Conservation (phyloP, 139 green algal species). For the Spirogloea muscicola region DNA sequence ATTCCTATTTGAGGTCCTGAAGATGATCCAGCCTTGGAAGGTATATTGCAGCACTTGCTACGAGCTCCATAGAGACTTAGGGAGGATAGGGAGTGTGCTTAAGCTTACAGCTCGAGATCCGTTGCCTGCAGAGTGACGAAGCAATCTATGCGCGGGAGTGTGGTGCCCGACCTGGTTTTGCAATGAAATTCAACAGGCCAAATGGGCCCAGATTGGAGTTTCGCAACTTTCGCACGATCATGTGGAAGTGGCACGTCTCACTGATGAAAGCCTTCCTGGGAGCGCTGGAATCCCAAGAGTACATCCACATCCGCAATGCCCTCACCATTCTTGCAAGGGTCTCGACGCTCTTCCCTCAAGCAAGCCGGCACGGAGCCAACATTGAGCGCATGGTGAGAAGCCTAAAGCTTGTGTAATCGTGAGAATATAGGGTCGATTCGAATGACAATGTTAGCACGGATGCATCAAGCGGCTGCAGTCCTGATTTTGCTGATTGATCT, state of each 20-base stretch:
- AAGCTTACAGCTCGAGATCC: no score
- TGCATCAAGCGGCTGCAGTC: no score
- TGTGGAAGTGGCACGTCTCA: constrained; percentile 39
- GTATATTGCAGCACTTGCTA: no score
- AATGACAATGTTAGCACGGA: no score
- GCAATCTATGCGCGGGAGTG: constrained; percentile 28
- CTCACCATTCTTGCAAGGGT: constrained; percentile 31
- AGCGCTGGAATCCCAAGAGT: constrained; percentile 21
- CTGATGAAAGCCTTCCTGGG: neutral
- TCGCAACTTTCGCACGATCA: constrained; percentile 14
- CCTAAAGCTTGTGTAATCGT: no score
- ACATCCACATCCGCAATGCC: constrained; percentile 39
- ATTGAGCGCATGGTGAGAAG: constrained; percentile 34
- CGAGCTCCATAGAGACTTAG: no score
- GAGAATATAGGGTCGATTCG: no score
- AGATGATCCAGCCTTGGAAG: constrained; percentile 32
- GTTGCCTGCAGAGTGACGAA: constrained; percentile 24
- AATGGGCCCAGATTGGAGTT: constrained; percentile 13
- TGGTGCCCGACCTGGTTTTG: neutral
- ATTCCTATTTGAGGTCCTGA: constrained; percentile 29
- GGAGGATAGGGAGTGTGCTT: no score
- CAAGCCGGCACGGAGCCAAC: neutral
- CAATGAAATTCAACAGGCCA: constrained; percentile 26
- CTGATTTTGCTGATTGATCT: no score
- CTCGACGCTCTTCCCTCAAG: constrained; percentile 20